These are phyloP conservation scores for Dioszegia aurantiaca DNA, from an alignment of 768 basidiomycete genomes.

Conservation along the genomic window DNA sequence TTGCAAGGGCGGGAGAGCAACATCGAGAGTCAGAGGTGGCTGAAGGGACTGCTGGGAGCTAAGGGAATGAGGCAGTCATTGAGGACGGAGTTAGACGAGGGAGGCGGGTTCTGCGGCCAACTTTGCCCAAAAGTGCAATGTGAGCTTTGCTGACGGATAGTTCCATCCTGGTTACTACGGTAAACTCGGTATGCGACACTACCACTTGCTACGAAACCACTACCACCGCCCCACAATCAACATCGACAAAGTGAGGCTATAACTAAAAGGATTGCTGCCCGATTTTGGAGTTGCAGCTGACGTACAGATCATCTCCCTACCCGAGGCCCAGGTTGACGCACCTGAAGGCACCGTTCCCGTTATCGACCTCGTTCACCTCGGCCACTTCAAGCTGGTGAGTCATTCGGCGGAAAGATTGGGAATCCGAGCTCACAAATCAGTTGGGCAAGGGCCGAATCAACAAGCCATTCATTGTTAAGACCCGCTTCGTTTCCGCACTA, in stretches of 20 bases:
- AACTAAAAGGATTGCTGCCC: not conserved
- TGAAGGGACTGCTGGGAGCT: not conserved
- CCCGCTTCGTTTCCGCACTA: slow-evolving; percentile 83
- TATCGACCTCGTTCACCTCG: slow-evolving; percentile 63
- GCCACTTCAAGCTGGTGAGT: slow-evolving; percentile 53
- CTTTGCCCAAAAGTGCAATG: slow-evolving; percentile 4
- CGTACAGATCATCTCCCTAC: slow-evolving; percentile 51
- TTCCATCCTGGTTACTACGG: slow-evolving; percentile 99
- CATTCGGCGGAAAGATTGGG: not conserved
- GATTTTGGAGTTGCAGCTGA: slow-evolving; percentile 2
- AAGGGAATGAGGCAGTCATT: not conserved
- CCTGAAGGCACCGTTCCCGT: slow-evolving; percentile 69
- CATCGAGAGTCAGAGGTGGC: too few relatives aligned
- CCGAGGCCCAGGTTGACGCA: slow-evolving; percentile 51
- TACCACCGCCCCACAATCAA: slow-evolving; percentile 96
- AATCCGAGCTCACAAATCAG: slow-evolving; percentile 24
- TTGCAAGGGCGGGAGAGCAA: too few relatives aligned
- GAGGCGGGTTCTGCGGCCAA: too few relatives aligned
- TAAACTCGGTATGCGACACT: slow-evolving; percentile 99
- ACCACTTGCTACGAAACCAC: slow-evolving; percentile 87
- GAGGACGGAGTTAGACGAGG: too few relatives aligned
- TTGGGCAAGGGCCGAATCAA: slow-evolving; percentile 87
- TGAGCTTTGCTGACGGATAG: slow-evolving; percentile 37
- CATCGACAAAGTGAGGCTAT: slow-evolving; percentile 71
- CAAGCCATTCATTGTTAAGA: slow-evolving; percentile 92